These are phyloP conservation scores for Mucor ambiguus DNA, from an alignment of 371 early-diverging fungal genomes.

Conservation along the genomic window DNA sequence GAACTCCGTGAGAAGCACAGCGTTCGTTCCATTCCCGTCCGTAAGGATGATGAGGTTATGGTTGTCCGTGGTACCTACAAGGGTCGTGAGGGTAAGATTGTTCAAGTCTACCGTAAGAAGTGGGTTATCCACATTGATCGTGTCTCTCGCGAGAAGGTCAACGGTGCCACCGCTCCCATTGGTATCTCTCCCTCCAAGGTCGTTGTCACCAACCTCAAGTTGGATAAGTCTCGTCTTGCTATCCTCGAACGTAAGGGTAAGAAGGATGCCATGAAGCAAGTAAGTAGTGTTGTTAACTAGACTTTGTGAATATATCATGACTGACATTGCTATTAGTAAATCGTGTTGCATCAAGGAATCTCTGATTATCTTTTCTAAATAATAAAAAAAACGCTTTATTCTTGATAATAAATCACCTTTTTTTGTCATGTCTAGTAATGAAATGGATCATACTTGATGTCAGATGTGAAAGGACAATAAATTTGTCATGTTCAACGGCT, in stretches of 20 bases:
- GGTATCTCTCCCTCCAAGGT: constrained; percentile 99
- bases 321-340: background rate
- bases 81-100: constrained; percentile 98
- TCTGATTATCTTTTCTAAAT: constrained; percentile 1
- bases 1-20: constrained; percentile 64
- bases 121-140: constrained; percentile 98
- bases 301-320: background rate
- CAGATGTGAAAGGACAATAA: background rate
- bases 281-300: constrained; percentile 15
- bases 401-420: background rate
- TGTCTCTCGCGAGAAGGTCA: constrained; percentile 95
- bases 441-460: background rate
- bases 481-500: background rate
- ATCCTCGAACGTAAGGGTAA: constrained; percentile 81
- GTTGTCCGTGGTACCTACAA: constrained; percentile 95
- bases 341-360: background rate
- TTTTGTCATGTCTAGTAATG: background rate
- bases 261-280: constrained; percentile 52
- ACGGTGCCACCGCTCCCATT: constrained; percentile 91
- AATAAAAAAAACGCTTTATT: constrained; percentile 5
- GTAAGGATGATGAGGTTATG: constrained; percentile 96
- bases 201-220: constrained; percentile 91
- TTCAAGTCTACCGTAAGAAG: constrained; percentile 96
- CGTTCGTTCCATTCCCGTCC: constrained; percentile 91
- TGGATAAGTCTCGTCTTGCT: constrained; percentile 94